These are phyloP conservation scores for Gonapodya sp. DNA, from an alignment of 192 early-diverging fungal species.

Conservation along the genomic window DNA sequence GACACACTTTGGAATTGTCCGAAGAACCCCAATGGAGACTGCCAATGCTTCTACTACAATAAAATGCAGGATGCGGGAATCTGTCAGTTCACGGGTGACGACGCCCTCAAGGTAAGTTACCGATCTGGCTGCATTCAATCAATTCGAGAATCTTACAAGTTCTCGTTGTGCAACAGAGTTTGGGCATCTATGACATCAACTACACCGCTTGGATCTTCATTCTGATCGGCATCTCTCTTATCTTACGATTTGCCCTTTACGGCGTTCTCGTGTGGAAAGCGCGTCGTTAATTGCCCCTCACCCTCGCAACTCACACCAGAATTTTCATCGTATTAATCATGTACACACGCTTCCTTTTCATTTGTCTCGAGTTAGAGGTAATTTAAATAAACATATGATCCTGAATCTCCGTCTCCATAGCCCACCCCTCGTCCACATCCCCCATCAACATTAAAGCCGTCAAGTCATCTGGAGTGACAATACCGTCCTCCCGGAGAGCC, in stretches of 20 bases:
- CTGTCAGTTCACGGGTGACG: not conserved
- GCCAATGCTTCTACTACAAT: not conserved
- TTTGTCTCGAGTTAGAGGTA: too few relatives aligned
- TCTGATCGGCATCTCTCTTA: not conserved
- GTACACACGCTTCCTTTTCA: too few relatives aligned
- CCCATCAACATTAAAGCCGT: not conserved
- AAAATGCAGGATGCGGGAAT: not conserved
- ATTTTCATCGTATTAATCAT: too few relatives aligned
- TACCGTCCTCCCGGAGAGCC: not conserved
- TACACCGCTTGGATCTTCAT: not conserved
- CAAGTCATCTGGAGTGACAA: not conserved
- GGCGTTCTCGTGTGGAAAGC: not conserved
- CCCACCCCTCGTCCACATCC: not conserved
- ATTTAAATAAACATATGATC: not conserved
- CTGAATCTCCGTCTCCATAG: not conserved
- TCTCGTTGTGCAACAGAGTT: too few relatives aligned
- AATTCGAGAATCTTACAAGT: too few relatives aligned
- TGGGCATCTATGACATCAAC: not conserved
- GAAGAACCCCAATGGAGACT: not conserved
- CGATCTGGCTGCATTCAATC: too few relatives aligned
- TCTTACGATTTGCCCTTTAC: not conserved
- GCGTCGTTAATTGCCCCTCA: not conserved
- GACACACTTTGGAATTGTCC: not conserved
- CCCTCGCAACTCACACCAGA: too few relatives aligned
- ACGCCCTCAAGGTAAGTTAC: slow-evolving; percentile 3